A percentile compares a stretch with the other conserved stretches of the same genome.
Conservation (phyloP, 129 eudicot genomes). For the Heracleum sosnowskyi region DNA sequence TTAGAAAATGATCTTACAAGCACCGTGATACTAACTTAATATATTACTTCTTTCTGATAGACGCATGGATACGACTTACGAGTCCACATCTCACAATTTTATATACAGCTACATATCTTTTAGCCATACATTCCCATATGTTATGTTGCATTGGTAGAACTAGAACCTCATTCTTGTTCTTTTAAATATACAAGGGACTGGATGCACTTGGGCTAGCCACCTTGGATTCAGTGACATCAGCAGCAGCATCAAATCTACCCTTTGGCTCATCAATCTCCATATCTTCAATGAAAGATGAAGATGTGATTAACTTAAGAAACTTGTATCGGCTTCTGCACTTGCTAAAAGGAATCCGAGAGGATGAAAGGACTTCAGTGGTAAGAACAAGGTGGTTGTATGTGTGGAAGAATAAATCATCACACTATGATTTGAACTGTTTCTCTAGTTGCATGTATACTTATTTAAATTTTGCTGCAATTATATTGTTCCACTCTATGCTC, state of each 20-base stretch:
- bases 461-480: not conserved
- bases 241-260: constrained; percentile 48
- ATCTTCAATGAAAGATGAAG: constrained; percentile 67
- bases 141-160: constrained; percentile 8
- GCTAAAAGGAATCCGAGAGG: constrained; percentile 45
- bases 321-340: constrained; percentile 57
- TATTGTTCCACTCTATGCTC: not conserved
- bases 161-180: constrained; percentile 5
- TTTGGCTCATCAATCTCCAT: constrained; percentile 37
- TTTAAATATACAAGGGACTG: constrained; percentile 49
- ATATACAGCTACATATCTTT: not conserved
- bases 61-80: not conserved
- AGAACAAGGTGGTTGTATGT: not conserved
- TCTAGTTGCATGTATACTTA: not conserved
- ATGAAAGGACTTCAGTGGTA: constrained; percentile 38
- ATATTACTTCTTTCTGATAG: not conserved
- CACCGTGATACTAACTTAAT: too few species aligned
- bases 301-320: constrained; percentile 65
- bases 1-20: not conserved
- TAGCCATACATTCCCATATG: not conserved
- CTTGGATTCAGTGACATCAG: constrained; percentile 47
- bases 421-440: not conserved
- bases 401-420: not conserved
- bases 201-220: constrained; percentile 92
- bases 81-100: not conserved